phyloP scores from a whole-genome alignment of 495 filamentous ascomycete genomes.

The Xylaria grammica region DNA sequence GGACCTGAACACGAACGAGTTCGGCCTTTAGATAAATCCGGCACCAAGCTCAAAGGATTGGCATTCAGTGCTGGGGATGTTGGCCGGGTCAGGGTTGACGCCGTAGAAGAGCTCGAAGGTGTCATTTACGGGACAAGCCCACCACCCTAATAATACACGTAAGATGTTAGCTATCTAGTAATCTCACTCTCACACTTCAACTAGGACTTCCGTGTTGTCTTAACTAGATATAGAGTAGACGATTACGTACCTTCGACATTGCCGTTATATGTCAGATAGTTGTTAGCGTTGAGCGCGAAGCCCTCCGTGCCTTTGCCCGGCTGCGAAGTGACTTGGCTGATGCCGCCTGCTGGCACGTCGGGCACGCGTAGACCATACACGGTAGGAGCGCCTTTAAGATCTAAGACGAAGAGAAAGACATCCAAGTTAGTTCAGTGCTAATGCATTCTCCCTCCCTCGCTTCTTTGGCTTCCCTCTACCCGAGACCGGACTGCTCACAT shows the following conservation, averaged over 20 bases:
- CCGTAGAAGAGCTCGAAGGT: constrained; percentile 18
- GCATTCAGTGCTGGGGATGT: constrained; percentile 14
- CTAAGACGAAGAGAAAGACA: not conserved
- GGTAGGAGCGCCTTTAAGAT: not conserved
- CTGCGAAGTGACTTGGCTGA: constrained; percentile 8
- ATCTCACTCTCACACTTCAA: not conserved
- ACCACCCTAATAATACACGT: constrained; percentile 10
- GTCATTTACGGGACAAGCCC: constrained; percentile 22
- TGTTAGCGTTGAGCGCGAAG: constrained; percentile 1
- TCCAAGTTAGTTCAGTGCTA: constrained; percentile 16
- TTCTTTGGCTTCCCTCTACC: not conserved
- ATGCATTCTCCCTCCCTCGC: not conserved
- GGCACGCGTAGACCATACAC: constrained; percentile 15
- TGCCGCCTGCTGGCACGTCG: not conserved
- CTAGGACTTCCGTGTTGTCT: not conserved
- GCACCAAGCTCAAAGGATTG: not conserved
- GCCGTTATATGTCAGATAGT: constrained; percentile 13
- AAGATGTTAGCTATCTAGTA: not conserved
- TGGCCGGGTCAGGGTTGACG: not conserved
- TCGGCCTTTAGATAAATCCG: not conserved
- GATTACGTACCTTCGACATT: constrained; percentile 13
- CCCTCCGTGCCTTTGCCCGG: constrained; percentile 2
- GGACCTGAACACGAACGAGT: not conserved
- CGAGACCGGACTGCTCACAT: not conserved
- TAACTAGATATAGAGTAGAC: not conserved